Conservation (phyloP, 129 eudicot genomes). For the Pittosporum tobira region DNA sequence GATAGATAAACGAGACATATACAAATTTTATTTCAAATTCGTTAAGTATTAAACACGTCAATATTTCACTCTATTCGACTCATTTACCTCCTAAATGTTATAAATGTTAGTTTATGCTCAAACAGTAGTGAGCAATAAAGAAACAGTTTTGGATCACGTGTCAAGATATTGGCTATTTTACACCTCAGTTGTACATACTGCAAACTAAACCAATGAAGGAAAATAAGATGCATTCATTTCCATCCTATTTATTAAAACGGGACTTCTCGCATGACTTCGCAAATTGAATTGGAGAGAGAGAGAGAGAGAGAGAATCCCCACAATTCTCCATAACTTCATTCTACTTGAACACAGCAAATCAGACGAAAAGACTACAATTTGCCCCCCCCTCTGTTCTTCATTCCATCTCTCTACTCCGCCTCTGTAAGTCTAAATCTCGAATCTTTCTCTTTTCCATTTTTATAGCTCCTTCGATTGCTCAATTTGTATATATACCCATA, state of each 20-base stretch:
- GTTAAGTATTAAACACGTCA: too few relatives aligned
- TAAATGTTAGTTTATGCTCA: too few relatives aligned
- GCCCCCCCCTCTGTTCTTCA: neutral
- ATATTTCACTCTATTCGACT: too few relatives aligned
- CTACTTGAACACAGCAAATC: neutral
- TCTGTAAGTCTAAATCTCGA: neutral
- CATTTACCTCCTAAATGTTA: too few relatives aligned
- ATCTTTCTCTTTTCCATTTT: neutral
- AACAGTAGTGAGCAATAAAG: too few relatives aligned
- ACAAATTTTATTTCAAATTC: too few relatives aligned
- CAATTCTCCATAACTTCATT: neutral
- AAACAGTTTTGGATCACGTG: too few relatives aligned
- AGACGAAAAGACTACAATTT: neutral
- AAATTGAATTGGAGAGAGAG: constrained; percentile 11
- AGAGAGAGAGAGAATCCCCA: neutral
- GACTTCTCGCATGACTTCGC: constrained; percentile 15
- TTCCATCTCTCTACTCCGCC: neutral
- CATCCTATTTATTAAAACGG: constrained; percentile 3
- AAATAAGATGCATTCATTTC: neutral
- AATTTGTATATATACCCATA: neutral
- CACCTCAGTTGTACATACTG: too few relatives aligned
- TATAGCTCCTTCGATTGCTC: neutral
- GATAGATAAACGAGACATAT: too few relatives aligned
- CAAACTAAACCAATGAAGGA: neutral
- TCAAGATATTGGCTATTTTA: too few relatives aligned